Percentiles rank a stretch among this genome's conserved stretches.
Conservation (phyloP, 164 flowering plant genomes). For the Piper betle region DNA sequence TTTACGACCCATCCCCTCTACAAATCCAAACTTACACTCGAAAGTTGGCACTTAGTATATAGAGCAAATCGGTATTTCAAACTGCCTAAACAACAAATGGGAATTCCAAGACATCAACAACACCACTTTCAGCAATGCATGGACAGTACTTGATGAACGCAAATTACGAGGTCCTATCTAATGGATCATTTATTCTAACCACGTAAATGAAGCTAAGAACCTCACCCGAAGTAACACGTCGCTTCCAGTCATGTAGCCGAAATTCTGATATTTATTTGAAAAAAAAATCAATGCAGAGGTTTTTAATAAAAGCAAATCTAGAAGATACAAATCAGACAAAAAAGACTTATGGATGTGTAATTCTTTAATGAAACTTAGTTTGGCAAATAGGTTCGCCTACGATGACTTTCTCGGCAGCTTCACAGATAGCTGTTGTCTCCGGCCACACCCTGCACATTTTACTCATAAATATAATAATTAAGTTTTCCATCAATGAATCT, state of each 20-base stretch:
- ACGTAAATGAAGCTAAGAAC: not conserved
- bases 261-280: conserved; percentile 39
- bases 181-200: not conserved
- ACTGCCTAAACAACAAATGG: not conserved
- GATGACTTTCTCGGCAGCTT: conserved; percentile 97
- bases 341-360: too few relatives aligned
- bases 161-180: too few relatives aligned
- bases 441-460: conserved; percentile 42
- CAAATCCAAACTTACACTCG: not conserved
- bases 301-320: conserved; percentile 10
- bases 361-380: too few relatives aligned
- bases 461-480: not conserved
- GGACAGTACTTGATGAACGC: not conserved
- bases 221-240: conserved; percentile 85
- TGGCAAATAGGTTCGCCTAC: conserved; percentile 13
- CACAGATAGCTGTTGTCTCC: conserved; percentile 97
- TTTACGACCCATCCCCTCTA: conserved; percentile 74
- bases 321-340: not conserved
- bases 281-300: not conserved
- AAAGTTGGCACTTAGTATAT: not conserved
- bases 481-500: not conserved
- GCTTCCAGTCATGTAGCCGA: conserved; percentile 94
- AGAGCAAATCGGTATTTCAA: not conserved
- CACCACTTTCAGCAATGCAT: too few relatives aligned
- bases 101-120: not conserved